Conservation (phyloP, 257 asterid genomes). For the Echites panduratus region DNA sequence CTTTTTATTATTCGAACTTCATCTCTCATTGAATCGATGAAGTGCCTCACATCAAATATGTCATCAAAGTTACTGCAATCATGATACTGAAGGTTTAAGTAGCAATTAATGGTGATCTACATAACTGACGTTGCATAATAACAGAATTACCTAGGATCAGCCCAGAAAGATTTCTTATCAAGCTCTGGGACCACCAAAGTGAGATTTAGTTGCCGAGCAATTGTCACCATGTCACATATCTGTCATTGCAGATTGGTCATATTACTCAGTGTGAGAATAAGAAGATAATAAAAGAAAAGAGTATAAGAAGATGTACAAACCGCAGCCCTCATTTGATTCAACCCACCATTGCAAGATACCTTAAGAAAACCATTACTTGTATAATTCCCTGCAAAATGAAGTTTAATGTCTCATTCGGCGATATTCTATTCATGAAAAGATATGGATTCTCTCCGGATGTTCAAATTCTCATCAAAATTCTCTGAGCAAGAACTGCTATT, state of each 20-base stretch:
- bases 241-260: constrained; percentile 29
- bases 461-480: no score
- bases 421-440: no score
- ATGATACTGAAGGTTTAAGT: constrained; percentile 11
- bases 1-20: constrained; percentile 77
- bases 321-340: constrained; percentile 98
- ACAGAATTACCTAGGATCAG: constrained; percentile 79
- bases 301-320: constrained; percentile 33
- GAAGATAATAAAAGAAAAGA: constrained; percentile 1
- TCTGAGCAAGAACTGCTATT: no score
- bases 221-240: constrained; percentile 97
- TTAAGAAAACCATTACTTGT: constrained; percentile 77
- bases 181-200: constrained; percentile 93
- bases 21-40: constrained; percentile 76
- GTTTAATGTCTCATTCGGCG: no score
- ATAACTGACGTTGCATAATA: constrained; percentile 11
- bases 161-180: constrained; percentile 96
- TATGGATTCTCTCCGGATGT: no score
- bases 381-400: constrained; percentile 57
- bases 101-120: background rate
- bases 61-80: constrained; percentile 72
- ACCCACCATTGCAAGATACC: constrained; percentile 91
- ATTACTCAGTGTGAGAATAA: constrained; percentile 19
- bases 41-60: constrained; percentile 78
- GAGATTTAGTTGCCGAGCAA: constrained; percentile 89